phyloP scores from a whole-genome alignment of 2,329 filamentous ascomycete species.

The Monilinia fructicola region DNA sequence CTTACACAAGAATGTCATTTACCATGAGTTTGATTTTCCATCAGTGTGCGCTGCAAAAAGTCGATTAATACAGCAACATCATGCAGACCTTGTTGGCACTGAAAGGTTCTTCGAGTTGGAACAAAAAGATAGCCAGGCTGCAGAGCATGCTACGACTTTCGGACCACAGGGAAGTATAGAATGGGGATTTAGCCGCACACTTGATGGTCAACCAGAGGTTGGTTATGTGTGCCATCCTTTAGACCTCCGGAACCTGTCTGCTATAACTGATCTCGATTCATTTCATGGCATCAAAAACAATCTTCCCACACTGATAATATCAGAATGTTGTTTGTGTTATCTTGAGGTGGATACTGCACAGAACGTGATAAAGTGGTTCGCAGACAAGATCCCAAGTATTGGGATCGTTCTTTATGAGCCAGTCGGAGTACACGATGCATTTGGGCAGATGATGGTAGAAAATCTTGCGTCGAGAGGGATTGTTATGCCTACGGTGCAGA shows the following conservation, averaged over 20 bases:
- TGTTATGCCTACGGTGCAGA: constrained; percentile 75
- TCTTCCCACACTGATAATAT: constrained; percentile 80
- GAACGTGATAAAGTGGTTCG: constrained; percentile 65
- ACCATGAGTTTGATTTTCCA: constrained; percentile 92
- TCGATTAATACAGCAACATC: constrained; percentile 26
- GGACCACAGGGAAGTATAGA: constrained; percentile 31
- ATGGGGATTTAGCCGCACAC: constrained; percentile 34
- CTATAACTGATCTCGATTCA: constrained; percentile 24
- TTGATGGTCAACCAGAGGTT: constrained; percentile 27
- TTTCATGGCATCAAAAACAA: constrained; percentile 52
- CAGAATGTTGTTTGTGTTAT: constrained; percentile 95
- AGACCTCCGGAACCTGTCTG: constrained; percentile 39
- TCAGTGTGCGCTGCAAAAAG: constrained; percentile 62
- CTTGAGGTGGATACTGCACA: constrained; percentile 65
- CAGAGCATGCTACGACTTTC: constrained; percentile 33
- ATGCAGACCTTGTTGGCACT: background rate
- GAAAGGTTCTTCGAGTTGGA: constrained; percentile 9
- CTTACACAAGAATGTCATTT: constrained; percentile 53
- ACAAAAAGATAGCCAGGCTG: constrained; percentile 33
- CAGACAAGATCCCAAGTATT: constrained; percentile 48
- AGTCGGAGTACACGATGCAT: constrained; percentile 77
- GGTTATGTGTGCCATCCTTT: constrained; percentile 51
- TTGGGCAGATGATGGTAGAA: constrained; percentile 87
- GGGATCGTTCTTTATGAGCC: constrained; percentile 85
- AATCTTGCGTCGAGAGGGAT: constrained; percentile 84